These are phyloP conservation scores for Colletotrichum agaves DNA, from an alignment of 2,329 filamentous ascomycete genomes.

Conservation along the genomic window DNA sequence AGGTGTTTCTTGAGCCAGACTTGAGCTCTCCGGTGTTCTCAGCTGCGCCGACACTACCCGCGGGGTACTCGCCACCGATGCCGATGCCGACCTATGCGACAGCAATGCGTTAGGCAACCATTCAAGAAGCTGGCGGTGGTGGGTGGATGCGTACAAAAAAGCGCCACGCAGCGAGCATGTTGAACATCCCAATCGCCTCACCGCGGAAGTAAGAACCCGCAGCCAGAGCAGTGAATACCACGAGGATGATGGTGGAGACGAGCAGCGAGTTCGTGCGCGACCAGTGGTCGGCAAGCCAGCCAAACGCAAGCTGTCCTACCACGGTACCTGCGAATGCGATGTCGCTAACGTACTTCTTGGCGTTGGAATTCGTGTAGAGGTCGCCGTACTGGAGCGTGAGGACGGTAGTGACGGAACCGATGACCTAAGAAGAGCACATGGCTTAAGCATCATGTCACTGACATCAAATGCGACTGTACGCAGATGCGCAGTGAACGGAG, in stretches of 20 bases:
- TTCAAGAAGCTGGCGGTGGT: rapidly evolving
- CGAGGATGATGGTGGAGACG: slow-evolving; percentile 82
- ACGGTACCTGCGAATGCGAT: slow-evolving; percentile 92
- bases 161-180: slow-evolving; percentile 80
- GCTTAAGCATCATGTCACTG: slow-evolving; percentile 4
- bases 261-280: slow-evolving; percentile 86
- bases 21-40: slow-evolving; percentile 88
- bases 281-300: slow-evolving; percentile 84
- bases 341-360: slow-evolving; percentile 79
- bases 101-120: not conserved
- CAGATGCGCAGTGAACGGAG: not conserved
- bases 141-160: slow-evolving; percentile 72
- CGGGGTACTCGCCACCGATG: slow-evolving; percentile 74
- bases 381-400: slow-evolving; percentile 74
- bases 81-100: slow-evolving; percentile 17
- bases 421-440: slow-evolving; percentile 66
- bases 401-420: slow-evolving; percentile 86
- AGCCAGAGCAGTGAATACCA: slow-evolving; percentile 84
- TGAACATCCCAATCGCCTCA: slow-evolving; percentile 76
- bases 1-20: slow-evolving; percentile 82
- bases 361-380: slow-evolving; percentile 74
- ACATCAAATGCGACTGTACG: rapidly evolving
- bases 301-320: slow-evolving; percentile 83
- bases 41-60: slow-evolving; percentile 84
- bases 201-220: slow-evolving; percentile 82